Evolutionary conservation across 768 basidiomycete genomes (phyloP), one percentile per base, ranked within the genome.

Genomic region (Pleurotus sapidus): DNA sequence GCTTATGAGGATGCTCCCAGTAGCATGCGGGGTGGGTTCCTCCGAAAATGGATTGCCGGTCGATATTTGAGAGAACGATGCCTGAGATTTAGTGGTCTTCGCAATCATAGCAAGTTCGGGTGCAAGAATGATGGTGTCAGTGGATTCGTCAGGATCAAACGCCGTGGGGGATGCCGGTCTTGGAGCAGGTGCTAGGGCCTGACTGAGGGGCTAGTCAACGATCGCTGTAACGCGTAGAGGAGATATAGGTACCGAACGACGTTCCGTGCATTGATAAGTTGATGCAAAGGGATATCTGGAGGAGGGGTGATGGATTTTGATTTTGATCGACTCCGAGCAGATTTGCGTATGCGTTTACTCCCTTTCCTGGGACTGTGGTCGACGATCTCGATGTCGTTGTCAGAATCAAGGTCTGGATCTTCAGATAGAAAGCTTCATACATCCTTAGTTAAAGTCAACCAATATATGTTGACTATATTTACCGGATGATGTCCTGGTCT

Each of bases 251-350:
- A 91, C 91, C 84, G 78, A 49, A 91, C 81, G 15, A 89, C 69
- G 37, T 80, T 73, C 40, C 78, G 80, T 12, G 88, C 85, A 55
- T 77, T 76, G 62, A 82, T 77, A 1, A 86, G 72, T 56, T 84
- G 79, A 27, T 82, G 73, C 8, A 70, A 65, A 2, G 87, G 72
- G 12, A 91, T 68, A 37, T 74, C 75, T 0, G 90, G 91, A 4
- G 90, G 90, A 2, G 91, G 90, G 0, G 90, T 93, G 39, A 92
- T 80, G 3, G 90, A 93, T 20, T 77, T 72, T 27, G 88, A 91
- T 20, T 77, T 72, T 30, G 88, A 91, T 39, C 84, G 84, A 66
- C 83, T 86, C 46, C 84, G 79, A 24, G 51, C 39, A 34, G 50
- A 17, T 39, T 76, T 77, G n/a, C 79, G 77, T 59, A 79, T 80